Evolutionary conservation across 306 rosid genomes (phyloP).

Genomic region (Trichosanthes truncata): DNA sequence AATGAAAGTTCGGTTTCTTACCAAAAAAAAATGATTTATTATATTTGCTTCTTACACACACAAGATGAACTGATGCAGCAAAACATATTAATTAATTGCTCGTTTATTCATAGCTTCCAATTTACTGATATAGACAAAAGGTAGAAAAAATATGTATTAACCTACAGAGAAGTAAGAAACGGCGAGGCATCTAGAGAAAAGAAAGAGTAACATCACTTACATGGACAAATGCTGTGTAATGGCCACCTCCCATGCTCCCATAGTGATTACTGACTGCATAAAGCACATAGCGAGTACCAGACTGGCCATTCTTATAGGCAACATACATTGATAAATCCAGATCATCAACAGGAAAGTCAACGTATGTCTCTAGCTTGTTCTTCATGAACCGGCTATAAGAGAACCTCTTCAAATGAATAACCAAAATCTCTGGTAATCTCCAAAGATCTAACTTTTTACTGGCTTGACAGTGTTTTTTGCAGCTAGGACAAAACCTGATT

Average conservation of each 20-base stretch:
- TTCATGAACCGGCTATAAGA: slow-evolving; percentile 80
- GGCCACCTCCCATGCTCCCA: slow-evolving; percentile 99
- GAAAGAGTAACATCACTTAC: slow-evolving; percentile 38
- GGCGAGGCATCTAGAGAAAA: background rate
- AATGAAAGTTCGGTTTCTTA: no score
- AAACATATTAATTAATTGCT: background rate
- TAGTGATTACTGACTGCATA: slow-evolving; percentile 91
- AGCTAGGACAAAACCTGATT: slow-evolving; percentile 85
- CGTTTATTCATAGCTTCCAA: background rate
- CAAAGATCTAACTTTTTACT: slow-evolving; percentile 95
- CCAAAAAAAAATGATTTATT: background rate
- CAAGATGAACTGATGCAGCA: background rate
- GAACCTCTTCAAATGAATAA: slow-evolving; percentile 95
- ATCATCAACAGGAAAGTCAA: slow-evolving; percentile 79
- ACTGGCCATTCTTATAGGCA: slow-evolving; percentile 40
- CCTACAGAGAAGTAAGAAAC: background rate
- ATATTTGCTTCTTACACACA: background rate
- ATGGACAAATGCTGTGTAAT: slow-evolving; percentile 94
- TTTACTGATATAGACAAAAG: background rate
- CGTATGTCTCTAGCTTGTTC: slow-evolving; percentile 93
- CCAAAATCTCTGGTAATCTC: slow-evolving; percentile 98
- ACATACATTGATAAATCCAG: slow-evolving; percentile 82
- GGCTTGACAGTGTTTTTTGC: slow-evolving; percentile 86
- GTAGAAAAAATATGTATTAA: background rate
- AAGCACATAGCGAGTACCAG: slow-evolving; percentile 61